Evolutionary conservation across 2,329 filamentous ascomycete genomes (phyloP).

Genomic region (Aspergillus nomiae): DNA sequence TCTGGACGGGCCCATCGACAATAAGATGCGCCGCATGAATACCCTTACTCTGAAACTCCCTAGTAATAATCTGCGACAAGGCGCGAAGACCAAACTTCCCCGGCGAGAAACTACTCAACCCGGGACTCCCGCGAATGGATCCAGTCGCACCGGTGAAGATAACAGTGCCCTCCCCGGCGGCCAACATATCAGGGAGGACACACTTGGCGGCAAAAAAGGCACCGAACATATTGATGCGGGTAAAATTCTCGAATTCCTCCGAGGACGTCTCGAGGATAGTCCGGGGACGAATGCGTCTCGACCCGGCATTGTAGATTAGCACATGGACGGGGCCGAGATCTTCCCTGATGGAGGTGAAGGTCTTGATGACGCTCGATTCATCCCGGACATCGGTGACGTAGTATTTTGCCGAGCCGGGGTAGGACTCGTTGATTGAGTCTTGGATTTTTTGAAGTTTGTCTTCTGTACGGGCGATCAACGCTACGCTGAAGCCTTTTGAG

Average conservation of each 20-base stretch:
- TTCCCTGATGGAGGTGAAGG: constrained; percentile 12
- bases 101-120: constrained; percentile 18
- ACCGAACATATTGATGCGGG: constrained; percentile 17
- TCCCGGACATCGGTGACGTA: constrained; percentile 17
- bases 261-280: constrained; percentile 16
- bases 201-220: constrained; percentile 16
- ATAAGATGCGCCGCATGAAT: constrained; percentile 20
- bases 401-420: constrained; percentile 7
- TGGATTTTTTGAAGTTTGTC: constrained; percentile 11
- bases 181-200: constrained; percentile 18
- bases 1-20: constrained; percentile 21
- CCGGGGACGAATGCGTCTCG: constrained; percentile 16
- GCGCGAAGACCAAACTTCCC: constrained; percentile 20
- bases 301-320: constrained; percentile 19
- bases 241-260: constrained; percentile 19
- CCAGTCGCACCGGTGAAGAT: constrained; percentile 20
- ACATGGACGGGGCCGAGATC: constrained; percentile 18
- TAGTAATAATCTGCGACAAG: constrained; percentile 17
- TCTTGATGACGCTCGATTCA: constrained; percentile 9
- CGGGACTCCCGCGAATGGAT: constrained; percentile 17
- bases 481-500: constrained; percentile 15
- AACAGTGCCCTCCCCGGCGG: constrained; percentile 11
- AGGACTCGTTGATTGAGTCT: constrained; percentile 11
- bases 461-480: constrained; percentile 20
- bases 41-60: constrained; percentile 17